phyloP scores from a whole-genome alignment of 2,329 filamentous ascomycete species.

The Podosphaera aphanis region DNA sequence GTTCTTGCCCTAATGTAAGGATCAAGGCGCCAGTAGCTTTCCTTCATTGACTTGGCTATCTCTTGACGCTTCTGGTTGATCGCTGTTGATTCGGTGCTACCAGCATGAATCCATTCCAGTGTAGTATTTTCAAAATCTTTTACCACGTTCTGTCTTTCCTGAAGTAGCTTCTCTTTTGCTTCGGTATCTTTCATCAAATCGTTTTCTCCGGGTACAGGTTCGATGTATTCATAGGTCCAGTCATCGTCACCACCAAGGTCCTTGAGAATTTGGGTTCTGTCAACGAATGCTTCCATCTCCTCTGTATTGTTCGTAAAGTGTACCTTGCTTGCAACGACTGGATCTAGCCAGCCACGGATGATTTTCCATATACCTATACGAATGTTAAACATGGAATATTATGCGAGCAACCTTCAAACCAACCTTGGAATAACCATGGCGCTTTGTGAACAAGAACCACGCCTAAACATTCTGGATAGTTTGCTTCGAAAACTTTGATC shows the following conservation, averaged over 20 bases:
- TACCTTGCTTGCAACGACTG: conserved; percentile 82
- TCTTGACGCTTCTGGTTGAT: conserved; percentile 33
- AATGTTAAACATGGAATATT: not conserved
- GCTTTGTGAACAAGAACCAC: conserved; percentile 84
- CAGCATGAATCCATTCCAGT: conserved; percentile 42
- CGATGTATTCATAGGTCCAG: conserved; percentile 63
- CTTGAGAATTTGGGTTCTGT: conserved; percentile 44
- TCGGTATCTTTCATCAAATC: conserved; percentile 41
- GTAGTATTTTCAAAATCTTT: conserved; percentile 54
- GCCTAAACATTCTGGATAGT: conserved; percentile 85
- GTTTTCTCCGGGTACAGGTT: conserved; percentile 58
- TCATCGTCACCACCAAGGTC: conserved; percentile 72
- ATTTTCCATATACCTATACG: conserved; percentile 71
- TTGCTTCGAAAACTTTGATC: conserved; percentile 98
- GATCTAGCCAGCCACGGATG: conserved; percentile 87
- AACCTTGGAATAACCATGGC: conserved; percentile 87
- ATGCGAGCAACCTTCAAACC: not conserved
- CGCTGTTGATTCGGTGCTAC: conserved; percentile 17
- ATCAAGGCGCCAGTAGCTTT: conserved; percentile 76
- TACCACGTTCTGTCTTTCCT: conserved; percentile 39
- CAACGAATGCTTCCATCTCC: conserved; percentile 59
- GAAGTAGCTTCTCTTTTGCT: conserved; percentile 38
- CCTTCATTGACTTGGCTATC: conserved; percentile 38
- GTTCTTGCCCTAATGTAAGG: conserved; percentile 63
- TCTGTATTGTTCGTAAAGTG: conserved; percentile 69